phyloP scores from a whole-genome alignment of 2,329 filamentous ascomycete species.

The Trichophyton simii region DNA sequence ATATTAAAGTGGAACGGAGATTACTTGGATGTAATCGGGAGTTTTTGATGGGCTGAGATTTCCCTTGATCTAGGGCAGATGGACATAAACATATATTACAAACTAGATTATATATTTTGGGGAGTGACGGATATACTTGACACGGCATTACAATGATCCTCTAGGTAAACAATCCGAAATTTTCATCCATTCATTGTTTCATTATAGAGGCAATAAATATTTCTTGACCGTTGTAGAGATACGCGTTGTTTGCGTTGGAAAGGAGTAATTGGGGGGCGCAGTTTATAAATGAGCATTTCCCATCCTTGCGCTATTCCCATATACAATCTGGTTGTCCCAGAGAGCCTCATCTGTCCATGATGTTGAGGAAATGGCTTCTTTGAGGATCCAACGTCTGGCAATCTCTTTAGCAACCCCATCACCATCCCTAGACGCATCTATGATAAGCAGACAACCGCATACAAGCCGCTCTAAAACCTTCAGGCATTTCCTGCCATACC shows the following conservation, averaged over 20 bases:
- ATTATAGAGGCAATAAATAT: neutral
- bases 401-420: conserved; percentile 22
- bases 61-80: neutral
- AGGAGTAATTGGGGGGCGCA: neutral
- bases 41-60: neutral
- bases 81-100: neutral
- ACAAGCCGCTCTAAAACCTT: conserved; percentile 22
- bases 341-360: conserved; percentile 11
- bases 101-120: neutral
- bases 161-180: neutral
- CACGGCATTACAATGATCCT: neutral
- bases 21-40: conserved; percentile 1
- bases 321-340: conserved; percentile 15
- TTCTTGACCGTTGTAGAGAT: neutral
- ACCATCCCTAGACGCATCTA: conserved; percentile 24
- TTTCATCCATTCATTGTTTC: neutral
- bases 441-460: conserved; percentile 20
- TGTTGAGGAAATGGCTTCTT: neutral
- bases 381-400: conserved; percentile 11
- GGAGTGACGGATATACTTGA: neutral
- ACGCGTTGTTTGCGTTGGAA: neutral
- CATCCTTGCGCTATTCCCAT: conserved; percentile 6
- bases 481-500: conserved; percentile 21
- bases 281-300: conserved; percentile 5
- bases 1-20: neutral